Percentiles rank a stretch among this genome's conserved stretches.
These are phyloP conservation scores for Ustilago lituana DNA, from an alignment of 1,284 basidiomycete species.

Conservation along the genomic window DNA sequence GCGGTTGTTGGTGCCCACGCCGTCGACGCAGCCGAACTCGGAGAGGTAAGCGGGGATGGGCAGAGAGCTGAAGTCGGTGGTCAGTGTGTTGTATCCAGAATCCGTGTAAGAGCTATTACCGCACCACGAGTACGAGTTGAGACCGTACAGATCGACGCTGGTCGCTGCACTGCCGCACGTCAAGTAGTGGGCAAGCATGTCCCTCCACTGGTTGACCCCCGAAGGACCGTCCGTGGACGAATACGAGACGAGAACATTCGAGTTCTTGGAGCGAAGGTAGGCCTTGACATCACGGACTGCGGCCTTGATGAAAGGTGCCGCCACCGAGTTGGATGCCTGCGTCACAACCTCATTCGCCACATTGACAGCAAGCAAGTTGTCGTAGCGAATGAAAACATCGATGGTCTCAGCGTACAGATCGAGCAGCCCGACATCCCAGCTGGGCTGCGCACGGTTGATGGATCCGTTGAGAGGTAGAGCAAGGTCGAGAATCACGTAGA, in stretches of 20 bases:
- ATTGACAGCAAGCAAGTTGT: slow-evolving; percentile 73
- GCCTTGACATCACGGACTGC: slow-evolving; percentile 87
- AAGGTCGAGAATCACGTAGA: slow-evolving; percentile 91
- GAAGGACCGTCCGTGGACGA: slow-evolving; percentile 81
- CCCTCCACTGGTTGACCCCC: slow-evolving; percentile 61
- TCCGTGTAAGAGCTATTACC: slow-evolving; percentile 74
- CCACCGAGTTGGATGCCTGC: slow-evolving; percentile 72
- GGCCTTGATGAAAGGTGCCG: slow-evolving; percentile 85
- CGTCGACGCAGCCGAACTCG: slow-evolving; percentile 77
- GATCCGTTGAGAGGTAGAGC: slow-evolving; percentile 85
- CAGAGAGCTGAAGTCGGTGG: slow-evolving; percentile 70
- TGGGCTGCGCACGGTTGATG: slow-evolving; percentile 78
- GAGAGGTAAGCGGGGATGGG: slow-evolving; percentile 88
- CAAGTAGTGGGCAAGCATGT: slow-evolving; percentile 80
- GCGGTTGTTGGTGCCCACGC: slow-evolving; percentile 75
- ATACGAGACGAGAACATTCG: slow-evolving; percentile 80
- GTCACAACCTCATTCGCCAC: slow-evolving; percentile 89
- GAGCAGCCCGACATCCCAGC: slow-evolving; percentile 85
- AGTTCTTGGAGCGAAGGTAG: slow-evolving; percentile 74
- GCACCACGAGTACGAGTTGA: slow-evolving; percentile 73
- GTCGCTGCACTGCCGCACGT: slow-evolving; percentile 79
- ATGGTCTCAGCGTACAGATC: slow-evolving; percentile 82
- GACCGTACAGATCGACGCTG: slow-evolving; percentile 83
- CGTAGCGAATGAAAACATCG: slow-evolving; percentile 72
- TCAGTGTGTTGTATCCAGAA: slow-evolving; percentile 70